phyloP scores from a whole-genome alignment of 257 asterid species.

The Ilex asprella region DNA sequence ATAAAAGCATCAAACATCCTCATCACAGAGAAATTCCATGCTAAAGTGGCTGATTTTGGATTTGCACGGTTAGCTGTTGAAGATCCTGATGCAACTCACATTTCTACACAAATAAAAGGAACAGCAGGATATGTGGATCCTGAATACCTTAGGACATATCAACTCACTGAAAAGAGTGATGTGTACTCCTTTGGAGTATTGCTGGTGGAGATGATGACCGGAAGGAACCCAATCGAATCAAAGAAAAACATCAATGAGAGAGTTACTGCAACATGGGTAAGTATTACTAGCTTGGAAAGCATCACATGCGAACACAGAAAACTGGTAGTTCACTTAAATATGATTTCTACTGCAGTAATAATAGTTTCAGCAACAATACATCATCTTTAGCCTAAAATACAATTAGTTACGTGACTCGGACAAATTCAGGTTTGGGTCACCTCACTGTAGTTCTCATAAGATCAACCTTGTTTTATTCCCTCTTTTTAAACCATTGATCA shows the following conservation, averaged over 20 bases:
- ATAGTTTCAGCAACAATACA: too few species aligned
- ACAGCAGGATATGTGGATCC: slow-evolving; percentile 79
- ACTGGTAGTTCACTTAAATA: neutral
- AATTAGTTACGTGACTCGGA: too few species aligned
- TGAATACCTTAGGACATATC: slow-evolving; percentile 52
- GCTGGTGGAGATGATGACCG: slow-evolving; percentile 64
- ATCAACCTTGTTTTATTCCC: too few species aligned
- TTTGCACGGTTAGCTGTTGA: slow-evolving; percentile 51
- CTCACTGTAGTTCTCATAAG: too few species aligned
- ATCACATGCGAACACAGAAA: neutral
- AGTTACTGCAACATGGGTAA: slow-evolving; percentile 58
- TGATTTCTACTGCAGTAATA: neutral
- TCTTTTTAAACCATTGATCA: too few species aligned
- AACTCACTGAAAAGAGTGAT: slow-evolving; percentile 67
- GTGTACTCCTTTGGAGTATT: slow-evolving; percentile 75
- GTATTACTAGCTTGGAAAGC: neutral
- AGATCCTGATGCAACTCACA: slow-evolving; percentile 45
- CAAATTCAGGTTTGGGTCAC: too few species aligned
- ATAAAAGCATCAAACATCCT: slow-evolving; percentile 64
- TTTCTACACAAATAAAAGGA: slow-evolving; percentile 66
- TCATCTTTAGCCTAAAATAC: too few species aligned
- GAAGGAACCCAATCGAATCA: slow-evolving; percentile 49
- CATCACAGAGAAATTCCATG: slow-evolving; percentile 57
- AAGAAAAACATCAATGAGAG: slow-evolving; percentile 31
- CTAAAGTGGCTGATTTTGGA: slow-evolving; percentile 75